Evolutionary conservation across 2,329 filamentous ascomycete species (phyloP), one percentile per base, ranked within the genome.

Genomic region (Fusarium sp.): DNA sequence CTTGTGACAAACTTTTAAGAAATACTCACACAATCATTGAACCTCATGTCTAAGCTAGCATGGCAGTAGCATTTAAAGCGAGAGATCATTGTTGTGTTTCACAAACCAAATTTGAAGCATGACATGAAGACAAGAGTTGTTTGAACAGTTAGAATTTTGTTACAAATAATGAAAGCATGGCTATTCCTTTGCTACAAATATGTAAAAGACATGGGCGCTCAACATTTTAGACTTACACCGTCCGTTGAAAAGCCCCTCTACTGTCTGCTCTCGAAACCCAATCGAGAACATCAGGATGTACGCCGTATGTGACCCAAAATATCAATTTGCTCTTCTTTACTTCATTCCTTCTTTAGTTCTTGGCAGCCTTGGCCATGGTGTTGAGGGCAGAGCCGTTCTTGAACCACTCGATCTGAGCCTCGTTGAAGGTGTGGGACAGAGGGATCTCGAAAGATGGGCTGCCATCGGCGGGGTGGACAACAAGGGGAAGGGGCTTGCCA

Each of bases 401-500:
- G 90, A 99, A 99, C 96, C 96, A 99, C 86, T 98, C 92, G 71
- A 99, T 92, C 87, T 99, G 96, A 77, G 93, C 90, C 82, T 94
- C 94, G 89, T 99, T 99, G 91, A 97, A 99, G 74, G 96, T 99
- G 87, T 99, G 96, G 75, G 89, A 88, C 77, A 99, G 91, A 84
- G 93, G 88, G 77, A 97, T 81, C 73, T 98, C 92, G 84, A 93
- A 98, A 30, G 91, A 62, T 83, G 90, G 83, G 79, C 69, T 73
- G 50, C 95, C 95, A 76, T 96, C 89, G 86, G 94, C 93, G 80
- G 95, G 95, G 88, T 98, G 95, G 64, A 99, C 95, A 73, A 88
- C 88, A 85, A 98, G 91, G 72, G 93, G 97, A 79, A 99, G 85
- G 77, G 96, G 95, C 90, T 98, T 92, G 84, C 94, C 96, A 78